These are phyloP conservation scores for Arctostaphylos glauca DNA, from an alignment of 148 eudicot genomes.

Conservation along the genomic window DNA sequence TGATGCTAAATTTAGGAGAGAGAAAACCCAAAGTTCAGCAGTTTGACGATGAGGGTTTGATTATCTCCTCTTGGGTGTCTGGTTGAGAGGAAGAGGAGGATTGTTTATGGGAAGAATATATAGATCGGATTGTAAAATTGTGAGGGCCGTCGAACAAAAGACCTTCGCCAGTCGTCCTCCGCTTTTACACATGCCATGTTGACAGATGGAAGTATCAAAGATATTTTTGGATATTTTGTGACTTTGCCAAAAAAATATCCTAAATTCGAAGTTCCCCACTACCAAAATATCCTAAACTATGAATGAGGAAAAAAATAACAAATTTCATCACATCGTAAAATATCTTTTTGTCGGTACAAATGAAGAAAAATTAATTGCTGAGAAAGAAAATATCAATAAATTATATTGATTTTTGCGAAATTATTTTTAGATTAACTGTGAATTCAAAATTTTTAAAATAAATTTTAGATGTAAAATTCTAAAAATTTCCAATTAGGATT, in stretches of 20 bases:
- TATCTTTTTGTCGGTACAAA: not conserved
- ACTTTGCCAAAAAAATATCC: not conserved
- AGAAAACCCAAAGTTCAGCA: not conserved
- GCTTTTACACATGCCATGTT: not conserved
- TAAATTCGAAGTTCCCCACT: not conserved
- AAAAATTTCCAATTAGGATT: no score
- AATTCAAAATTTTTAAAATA: no score
- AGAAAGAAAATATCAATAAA: no score
- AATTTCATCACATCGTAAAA: not conserved
- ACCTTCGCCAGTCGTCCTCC: not conserved
- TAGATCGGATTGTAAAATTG: not conserved
- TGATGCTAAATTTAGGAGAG: not conserved
- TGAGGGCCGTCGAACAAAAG: not conserved
- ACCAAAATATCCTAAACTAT: not conserved
- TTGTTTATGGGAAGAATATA: not conserved
- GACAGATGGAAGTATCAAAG: not conserved
- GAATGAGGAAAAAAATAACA: not conserved
- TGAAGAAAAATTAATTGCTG: no score
- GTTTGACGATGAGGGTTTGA: not conserved
- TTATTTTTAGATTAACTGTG: no score
- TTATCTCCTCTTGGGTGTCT: not conserved
- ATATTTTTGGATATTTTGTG: not conserved
- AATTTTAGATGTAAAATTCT: no score
- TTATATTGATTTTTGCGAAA: no score
- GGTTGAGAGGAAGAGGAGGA: not conserved